phyloP scores from a whole-genome alignment of 2,329 filamentous ascomycete species.

The Botryotinia globosa region DNA sequence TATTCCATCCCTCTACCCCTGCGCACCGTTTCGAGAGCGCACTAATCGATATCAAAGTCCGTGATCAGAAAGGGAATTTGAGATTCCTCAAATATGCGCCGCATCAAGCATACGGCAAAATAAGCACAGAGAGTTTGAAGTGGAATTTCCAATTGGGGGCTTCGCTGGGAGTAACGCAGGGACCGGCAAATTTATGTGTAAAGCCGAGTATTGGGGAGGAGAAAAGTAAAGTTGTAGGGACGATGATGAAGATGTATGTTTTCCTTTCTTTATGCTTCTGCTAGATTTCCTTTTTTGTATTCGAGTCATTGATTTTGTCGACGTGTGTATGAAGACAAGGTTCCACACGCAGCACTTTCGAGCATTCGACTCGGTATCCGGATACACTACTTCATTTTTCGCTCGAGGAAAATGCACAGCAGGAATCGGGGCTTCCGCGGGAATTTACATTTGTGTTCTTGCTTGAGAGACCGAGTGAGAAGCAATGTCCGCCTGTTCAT shows the following conservation, averaged over 20 bases:
- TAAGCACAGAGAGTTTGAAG: constrained; percentile 27
- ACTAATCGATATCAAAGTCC: background rate
- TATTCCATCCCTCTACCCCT: constrained; percentile 44
- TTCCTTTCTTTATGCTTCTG: background rate
- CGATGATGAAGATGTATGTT: constrained; percentile 33
- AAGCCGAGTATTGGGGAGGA: constrained; percentile 25
- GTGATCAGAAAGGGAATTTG: constrained; percentile 32
- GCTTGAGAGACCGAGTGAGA: constrained; percentile 33
- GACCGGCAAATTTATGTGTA: constrained; percentile 34
- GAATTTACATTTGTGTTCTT: constrained; percentile 52
- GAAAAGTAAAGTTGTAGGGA: constrained; percentile 28
- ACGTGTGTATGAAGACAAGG: background rate
- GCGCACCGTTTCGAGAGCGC: constrained; percentile 12
- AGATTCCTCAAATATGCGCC: constrained; percentile 49
- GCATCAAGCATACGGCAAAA: constrained; percentile 44
- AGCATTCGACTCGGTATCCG: constrained; percentile 12
- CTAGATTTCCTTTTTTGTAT: background rate
- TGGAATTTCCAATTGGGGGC: constrained; percentile 32
- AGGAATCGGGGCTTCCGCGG: constrained; percentile 48
- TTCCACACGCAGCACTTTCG: constrained; percentile 14
- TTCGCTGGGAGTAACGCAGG: constrained; percentile 45
- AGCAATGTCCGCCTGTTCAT: constrained; percentile 17
- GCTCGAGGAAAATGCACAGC: constrained; percentile 48
- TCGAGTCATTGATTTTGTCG: background rate
- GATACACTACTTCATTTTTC: constrained; percentile 47